Evolutionary conservation across 768 basidiomycete species (phyloP), one percentile per base, ranked within the genome.

Genomic region (Mycena filopes): DNA sequence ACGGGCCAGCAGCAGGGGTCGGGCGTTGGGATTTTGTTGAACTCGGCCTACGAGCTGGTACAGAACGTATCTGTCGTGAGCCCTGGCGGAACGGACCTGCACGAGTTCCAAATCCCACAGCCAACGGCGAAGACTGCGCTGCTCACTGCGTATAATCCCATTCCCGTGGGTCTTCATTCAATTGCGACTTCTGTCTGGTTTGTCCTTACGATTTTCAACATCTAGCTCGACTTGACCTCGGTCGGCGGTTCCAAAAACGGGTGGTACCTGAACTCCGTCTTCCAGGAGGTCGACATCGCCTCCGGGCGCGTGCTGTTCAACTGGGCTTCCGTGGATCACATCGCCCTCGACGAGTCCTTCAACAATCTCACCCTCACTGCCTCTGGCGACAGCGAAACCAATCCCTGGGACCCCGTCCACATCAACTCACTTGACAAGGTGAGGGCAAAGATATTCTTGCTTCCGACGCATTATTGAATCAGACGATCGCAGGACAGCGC

Each of bases 401-500:
- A 26, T 15, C 36, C 62, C 8, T 63, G 40, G 36, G 62, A 63
- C 48, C 38, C 55, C 26, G 62, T 57, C 13, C 62, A 63, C 38
- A 50, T 63, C 46, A 63, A 63, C 62, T 56, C 62, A 0, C 56
- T 63, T 15, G 62, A 48, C 26, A 63, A 63, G 29, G 62, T 51
- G n/a, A n/a, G n/a, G n/a, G n/a, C n/a, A n/a, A n/a, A n/a, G n/a
- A n/a, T n/a, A n/a, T n/a, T n/a, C n/a, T n/a, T n/a, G n/a, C n/a
- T n/a, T n/a, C n/a, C n/a, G n/a, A n/a, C n/a, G n/a, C n/a, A n/a
- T n/a, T n/a, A n/a, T n/a, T n/a, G n/a, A n/a, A n/a, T 40, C 21
- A 13, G 23, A 9, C 25, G 21, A 25, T 29, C 25, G 20, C 51
- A 68, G 60, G 53, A 64, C 25, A 26, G 31, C 21, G 54, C 51